Percentiles rank a stretch among this genome's conserved stretches.
phyloP scores from a whole-genome alignment of 805 yeast species.

The Candida dajiaensis region DNA sequence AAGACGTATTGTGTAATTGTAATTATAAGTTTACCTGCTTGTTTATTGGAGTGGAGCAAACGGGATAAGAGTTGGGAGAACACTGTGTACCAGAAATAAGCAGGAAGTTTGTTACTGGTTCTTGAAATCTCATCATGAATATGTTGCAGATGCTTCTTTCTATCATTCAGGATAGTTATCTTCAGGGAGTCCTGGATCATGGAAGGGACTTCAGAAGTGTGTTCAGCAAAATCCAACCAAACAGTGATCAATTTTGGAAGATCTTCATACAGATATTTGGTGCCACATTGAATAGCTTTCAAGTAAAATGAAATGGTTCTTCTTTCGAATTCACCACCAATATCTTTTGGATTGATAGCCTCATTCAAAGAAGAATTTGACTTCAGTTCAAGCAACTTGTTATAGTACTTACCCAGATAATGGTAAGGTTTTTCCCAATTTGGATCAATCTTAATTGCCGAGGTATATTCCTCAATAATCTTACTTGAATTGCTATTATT shows the following conservation, averaged over 20 bases:
- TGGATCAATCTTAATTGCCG: conserved; percentile 48
- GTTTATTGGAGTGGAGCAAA: conserved; percentile 53
- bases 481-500: conserved; percentile 75
- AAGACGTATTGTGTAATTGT: conserved; percentile 54
- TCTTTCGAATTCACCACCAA: conserved; percentile 47
- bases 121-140: conserved; percentile 45
- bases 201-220: conserved; percentile 18
- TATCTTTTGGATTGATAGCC: conserved; percentile 21
- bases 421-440: conserved; percentile 78
- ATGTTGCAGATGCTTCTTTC: conserved; percentile 34
- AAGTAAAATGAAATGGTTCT: conserved; percentile 51
- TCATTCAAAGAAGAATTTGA: conserved; percentile 22
- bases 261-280: conserved; percentile 69
- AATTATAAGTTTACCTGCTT: conserved; percentile 49
- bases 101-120: conserved; percentile 41
- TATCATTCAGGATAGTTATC: conserved; percentile 15
- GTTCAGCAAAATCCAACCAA: conserved; percentile 74
- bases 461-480: conserved; percentile 62
- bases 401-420: conserved; percentile 72
- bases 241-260: conserved; percentile 85
- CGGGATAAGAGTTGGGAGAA: conserved; percentile 83
- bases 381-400: conserved; percentile 68
- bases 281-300: conserved; percentile 55
- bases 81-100: conserved; percentile 71
- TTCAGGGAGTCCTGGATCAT: conserved; percentile 12